These are phyloP conservation scores for Phytomonas serpens DNA, from an alignment of 208 protist species.

Conservation along the genomic window DNA sequence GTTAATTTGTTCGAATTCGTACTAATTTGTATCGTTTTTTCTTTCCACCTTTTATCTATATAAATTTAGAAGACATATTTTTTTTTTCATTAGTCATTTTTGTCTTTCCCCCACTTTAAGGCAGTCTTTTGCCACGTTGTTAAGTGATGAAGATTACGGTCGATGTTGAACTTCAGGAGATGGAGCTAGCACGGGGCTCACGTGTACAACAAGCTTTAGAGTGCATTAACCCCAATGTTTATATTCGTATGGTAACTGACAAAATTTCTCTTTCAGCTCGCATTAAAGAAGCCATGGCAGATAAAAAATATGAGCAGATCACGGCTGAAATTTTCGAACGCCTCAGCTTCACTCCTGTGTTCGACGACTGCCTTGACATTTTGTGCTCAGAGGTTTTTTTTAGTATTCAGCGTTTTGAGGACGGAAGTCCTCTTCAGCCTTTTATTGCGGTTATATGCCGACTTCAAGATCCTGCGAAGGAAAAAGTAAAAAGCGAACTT, in stretches of 20 bases:
- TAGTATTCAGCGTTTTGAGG: slow-evolving; percentile 45
- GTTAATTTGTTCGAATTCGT: background rate
- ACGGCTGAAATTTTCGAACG: slow-evolving; percentile 46
- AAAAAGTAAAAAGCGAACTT: slow-evolving; percentile 46
- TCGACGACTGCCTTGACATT: slow-evolving; percentile 50
- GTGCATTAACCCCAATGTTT: slow-evolving; percentile 25
- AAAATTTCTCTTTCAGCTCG: slow-evolving; percentile 35
- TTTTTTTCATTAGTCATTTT: background rate
- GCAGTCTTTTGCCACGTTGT: slow-evolving; percentile 1
- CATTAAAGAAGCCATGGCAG: slow-evolving; percentile 46
- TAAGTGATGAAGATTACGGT: slow-evolving; percentile 66
- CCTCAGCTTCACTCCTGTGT: slow-evolving; percentile 30
- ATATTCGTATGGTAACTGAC: slow-evolving; percentile 56
- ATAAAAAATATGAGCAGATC: slow-evolving; percentile 43
- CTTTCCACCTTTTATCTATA: slow-evolving; percentile 4
- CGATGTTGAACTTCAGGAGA: slow-evolving; percentile 64
- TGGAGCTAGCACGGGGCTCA: slow-evolving; percentile 35
- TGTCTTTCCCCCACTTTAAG: background rate
- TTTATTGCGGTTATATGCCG: slow-evolving; percentile 53
- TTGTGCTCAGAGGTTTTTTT: slow-evolving; percentile 63
- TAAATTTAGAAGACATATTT: background rate
- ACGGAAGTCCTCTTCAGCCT: slow-evolving; percentile 42
- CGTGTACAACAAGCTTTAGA: slow-evolving; percentile 47
- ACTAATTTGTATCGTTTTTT: slow-evolving; percentile 2
- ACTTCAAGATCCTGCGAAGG: slow-evolving; percentile 34